Conservation (phyloP, 805 yeast genomes). For the Candida ponderosae region DNA sequence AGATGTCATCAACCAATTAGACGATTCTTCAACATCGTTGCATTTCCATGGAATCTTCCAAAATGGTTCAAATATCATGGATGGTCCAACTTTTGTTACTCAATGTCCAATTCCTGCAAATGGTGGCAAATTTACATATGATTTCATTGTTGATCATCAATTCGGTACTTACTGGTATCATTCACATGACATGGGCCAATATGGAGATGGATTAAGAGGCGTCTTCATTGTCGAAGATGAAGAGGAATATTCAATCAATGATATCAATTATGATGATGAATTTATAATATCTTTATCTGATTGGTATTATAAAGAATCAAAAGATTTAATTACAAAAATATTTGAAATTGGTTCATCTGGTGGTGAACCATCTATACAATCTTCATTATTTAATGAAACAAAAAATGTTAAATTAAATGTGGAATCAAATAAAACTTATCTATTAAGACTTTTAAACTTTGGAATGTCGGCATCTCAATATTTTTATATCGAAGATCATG, state of each 20-base stretch:
- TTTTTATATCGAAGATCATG: slow-evolving; percentile 45
- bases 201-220: slow-evolving; percentile 42
- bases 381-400: slow-evolving; percentile 39
- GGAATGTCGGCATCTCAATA: slow-evolving; percentile 55
- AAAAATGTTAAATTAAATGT: slow-evolving; percentile 36
- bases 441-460: slow-evolving; percentile 42
- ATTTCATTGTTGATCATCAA: slow-evolving; percentile 31
- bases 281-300: slow-evolving; percentile 34
- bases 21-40: slow-evolving; percentile 39
- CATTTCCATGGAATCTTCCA: slow-evolving; percentile 48
- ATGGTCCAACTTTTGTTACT: slow-evolving; percentile 42
- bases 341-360: slow-evolving; percentile 33
- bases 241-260: slow-evolving; percentile 13
- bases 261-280: slow-evolving; percentile 39
- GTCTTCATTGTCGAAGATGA: slow-evolving; percentile 34
- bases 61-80: slow-evolving; percentile 38
- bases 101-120: slow-evolving; percentile 38
- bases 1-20: slow-evolving; percentile 29
- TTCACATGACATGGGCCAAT: slow-evolving; percentile 39
- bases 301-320: slow-evolving; percentile 38
- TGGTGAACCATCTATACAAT: slow-evolving; percentile 42
- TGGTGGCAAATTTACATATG: slow-evolving; percentile 32
- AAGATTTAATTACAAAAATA: slow-evolving; percentile 27
- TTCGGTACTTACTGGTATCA: slow-evolving; percentile 52
- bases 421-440: slow-evolving; percentile 35